Conservation (phyloP, 805 yeast genomes). For the Myxozyma geophila region DNA sequence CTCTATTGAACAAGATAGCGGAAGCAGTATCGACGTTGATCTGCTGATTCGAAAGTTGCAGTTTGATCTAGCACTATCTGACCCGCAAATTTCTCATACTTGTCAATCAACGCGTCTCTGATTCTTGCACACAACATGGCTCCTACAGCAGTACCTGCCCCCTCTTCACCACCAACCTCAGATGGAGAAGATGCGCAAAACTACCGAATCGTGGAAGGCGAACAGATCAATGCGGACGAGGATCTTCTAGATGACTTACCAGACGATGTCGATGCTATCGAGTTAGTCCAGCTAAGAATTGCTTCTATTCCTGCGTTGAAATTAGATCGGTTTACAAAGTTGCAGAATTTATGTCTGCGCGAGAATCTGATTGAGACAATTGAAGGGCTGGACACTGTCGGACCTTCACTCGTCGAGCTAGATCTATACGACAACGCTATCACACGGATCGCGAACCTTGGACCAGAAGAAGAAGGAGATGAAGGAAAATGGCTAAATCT, state of each 20-base stretch:
- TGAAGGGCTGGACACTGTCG: conserved; percentile 66
- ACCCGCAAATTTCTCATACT: too few relatives aligned
- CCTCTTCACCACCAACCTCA: conserved; percentile 6
- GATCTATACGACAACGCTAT: conserved; percentile 93
- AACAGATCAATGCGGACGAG: conserved; percentile 60
- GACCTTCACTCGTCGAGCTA: conserved; percentile 66
- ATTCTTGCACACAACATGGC: not conserved
- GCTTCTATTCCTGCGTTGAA: conserved; percentile 54
- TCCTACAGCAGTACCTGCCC: not conserved
- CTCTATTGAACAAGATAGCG: too few relatives aligned
- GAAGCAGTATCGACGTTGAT: too few relatives aligned
- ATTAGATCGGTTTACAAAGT: conserved; percentile 57
- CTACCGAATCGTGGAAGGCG: conserved; percentile 36
- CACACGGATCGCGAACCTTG: conserved; percentile 71
- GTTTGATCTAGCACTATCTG: too few relatives aligned
- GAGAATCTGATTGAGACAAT: conserved; percentile 82
- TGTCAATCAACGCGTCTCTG: too few relatives aligned
- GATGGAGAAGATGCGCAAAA: conserved; percentile 1
- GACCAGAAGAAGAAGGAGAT: conserved; percentile 17
- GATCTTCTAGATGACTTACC: conserved; percentile 57
- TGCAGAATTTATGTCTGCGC: conserved; percentile 71
- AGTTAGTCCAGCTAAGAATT: conserved; percentile 63
- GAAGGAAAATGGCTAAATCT: conserved; percentile 24
- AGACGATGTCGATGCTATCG: conserved; percentile 56
- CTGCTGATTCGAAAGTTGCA: too few relatives aligned